Conservation (phyloP, 371 early-diverging fungal species). For the Syncephalis plumigaleata region DNA sequence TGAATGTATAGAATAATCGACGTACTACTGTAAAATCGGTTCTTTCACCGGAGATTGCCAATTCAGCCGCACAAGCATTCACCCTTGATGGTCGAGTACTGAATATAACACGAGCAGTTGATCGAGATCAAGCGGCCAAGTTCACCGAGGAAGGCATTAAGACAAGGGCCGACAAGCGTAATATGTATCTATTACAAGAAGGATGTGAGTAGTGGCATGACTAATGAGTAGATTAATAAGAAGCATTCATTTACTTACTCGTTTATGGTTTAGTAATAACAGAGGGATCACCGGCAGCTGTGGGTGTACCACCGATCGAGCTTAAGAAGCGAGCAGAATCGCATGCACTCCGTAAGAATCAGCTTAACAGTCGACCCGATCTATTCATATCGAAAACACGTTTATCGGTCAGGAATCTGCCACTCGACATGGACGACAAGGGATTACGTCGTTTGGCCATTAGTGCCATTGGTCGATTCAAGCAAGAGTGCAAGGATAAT, state of each 20-base stretch:
- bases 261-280: conserved; percentile 63
- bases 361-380: conserved; percentile 66
- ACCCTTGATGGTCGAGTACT: conserved; percentile 67
- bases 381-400: conserved; percentile 76
- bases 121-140: conserved; percentile 41
- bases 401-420: conserved; percentile 71
- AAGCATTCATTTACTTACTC: conserved; percentile 7
- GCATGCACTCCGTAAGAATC: conserved; percentile 56
- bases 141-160: conserved; percentile 43
- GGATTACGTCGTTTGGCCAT: conserved; percentile 41
- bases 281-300: conserved; percentile 67
- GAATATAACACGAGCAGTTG: conserved; percentile 63
- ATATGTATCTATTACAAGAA: conserved; percentile 54
- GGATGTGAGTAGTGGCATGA: conserved; percentile 14
- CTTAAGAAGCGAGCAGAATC: conserved; percentile 57
- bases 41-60: conserved; percentile 44
- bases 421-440: conserved; percentile 47
- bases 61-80: conserved; percentile 37
- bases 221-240: not conserved
- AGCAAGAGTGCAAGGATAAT: conserved; percentile 55
- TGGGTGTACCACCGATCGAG: conserved; percentile 45
- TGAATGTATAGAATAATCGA: too few species aligned
- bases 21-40: too few species aligned
- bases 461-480: conserved; percentile 54
- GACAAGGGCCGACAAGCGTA: conserved; percentile 60